Base-by-base conservation (phyloP, 2,329 filamentous ascomycete genomes). In the Aureobasidium melanogenum region DNA sequence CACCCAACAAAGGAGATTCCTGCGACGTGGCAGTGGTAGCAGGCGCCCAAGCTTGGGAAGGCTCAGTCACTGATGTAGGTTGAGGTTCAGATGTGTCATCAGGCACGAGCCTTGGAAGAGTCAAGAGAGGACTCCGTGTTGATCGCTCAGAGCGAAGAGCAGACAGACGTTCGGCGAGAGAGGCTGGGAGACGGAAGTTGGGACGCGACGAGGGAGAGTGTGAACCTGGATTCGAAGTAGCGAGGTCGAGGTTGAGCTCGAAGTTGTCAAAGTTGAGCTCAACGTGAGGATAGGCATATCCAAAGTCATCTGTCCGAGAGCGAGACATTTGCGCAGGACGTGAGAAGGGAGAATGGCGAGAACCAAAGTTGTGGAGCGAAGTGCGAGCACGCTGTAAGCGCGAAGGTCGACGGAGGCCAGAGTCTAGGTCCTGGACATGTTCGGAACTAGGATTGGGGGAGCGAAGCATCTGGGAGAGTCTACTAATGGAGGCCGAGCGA, bases 171-270 rank as follows among this genome's bases (percentile, higher is more conserved):
- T 65, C 67, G 26, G 70, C 70, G 39, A 63, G 65, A 24, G 68
- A 65, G 32, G 65, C 67, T 12, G 64, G 58, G 14, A 64, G 52
- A 47, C 63, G 63, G 24, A 63, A 62, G 38, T 63, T 64, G 19
- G 64, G 62, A 54, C 60, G 60, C 8, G 48, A 57, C 3, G 60
- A 58, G 3, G 60, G 60, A 4, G 58, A 34, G 64, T 51, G 50
- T 65, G 66, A 17, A 28, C 46, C 50, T 30, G 60, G 47, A 50
- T 64, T 55, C 43, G 63, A 63, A 15, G 61, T 60, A 63, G 63
- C 62, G 63, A 74, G 65, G 58, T 74, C 73, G 51, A 76, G 73
- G 64, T 72, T 69, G 30, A 75, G 64, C 47, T 73, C 73, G 47
- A 76, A 68, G 10, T 73, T 72, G 19, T 73, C 72, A 6, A 72